phyloP scores from a whole-genome alignment of 2,329 filamentous ascomycete genomes.

The Exophiala bonariae region DNA sequence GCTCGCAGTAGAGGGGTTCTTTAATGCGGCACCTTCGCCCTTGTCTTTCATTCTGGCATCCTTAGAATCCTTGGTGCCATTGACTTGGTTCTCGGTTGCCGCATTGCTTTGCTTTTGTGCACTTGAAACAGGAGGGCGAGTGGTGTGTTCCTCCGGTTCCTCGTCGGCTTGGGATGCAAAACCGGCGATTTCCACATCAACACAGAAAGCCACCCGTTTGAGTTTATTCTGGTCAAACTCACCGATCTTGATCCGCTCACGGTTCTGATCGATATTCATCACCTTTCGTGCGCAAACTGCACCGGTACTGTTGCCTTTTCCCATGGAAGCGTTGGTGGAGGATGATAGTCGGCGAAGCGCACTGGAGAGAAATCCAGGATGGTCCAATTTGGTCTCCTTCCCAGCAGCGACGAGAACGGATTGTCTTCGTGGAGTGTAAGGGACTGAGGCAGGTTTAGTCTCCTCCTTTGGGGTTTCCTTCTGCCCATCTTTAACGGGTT shows the following conservation, averaged over 20 bases:
- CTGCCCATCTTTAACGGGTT: constrained; percentile 38
- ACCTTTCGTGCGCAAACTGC: constrained; percentile 77
- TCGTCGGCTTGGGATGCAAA: constrained; percentile 74
- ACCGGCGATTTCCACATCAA: constrained; percentile 94
- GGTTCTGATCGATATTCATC: constrained; percentile 78
- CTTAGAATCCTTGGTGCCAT: constrained; percentile 34
- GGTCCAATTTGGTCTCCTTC: constrained; percentile 59
- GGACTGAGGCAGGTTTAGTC: constrained; percentile 55
- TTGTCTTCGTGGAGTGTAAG: constrained; percentile 37
- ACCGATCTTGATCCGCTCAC: constrained; percentile 75
- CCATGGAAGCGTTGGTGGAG: constrained; percentile 52
- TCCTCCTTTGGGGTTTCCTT: constrained; percentile 38
- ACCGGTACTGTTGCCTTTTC: constrained; percentile 56
- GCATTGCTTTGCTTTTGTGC: constrained; percentile 23
- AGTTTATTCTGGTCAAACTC: constrained; percentile 81
- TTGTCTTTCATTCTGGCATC: constrained; percentile 65
- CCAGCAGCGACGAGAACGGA: constrained; percentile 29
- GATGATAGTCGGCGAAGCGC: constrained; percentile 82
- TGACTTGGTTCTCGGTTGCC: constrained; percentile 28
- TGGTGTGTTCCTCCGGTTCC: constrained; percentile 44
- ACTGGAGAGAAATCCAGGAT: constrained; percentile 73
- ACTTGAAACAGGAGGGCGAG: constrained; percentile 22
- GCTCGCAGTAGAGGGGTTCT: constrained; percentile 59
- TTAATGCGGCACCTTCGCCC: constrained; percentile 72
- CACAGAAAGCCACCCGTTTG: constrained; percentile 87